A percentile compares a stretch with the other conserved stretches of the same genome.
Evolutionary conservation across 2,329 filamentous ascomycete species (phyloP).

Genomic region (Chaetomiaceae sp.): DNA sequence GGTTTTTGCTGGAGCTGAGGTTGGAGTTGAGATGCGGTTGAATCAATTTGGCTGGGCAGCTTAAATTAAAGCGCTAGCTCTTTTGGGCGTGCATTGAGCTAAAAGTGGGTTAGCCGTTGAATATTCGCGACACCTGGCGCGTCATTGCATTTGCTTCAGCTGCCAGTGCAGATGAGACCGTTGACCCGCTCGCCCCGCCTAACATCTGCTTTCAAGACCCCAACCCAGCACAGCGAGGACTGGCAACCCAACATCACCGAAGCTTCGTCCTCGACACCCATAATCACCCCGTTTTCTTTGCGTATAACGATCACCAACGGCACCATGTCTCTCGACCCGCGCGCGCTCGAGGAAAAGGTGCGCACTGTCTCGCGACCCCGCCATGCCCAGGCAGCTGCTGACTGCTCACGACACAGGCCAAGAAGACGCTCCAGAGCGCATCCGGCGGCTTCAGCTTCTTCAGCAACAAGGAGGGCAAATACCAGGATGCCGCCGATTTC

Average conservation of each 20-base stretch:
- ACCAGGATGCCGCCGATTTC: slow-evolving; percentile 80
- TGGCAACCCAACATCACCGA: neutral
- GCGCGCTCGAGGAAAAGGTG: slow-evolving; percentile 28
- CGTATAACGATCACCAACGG: neutral
- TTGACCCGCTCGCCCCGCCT: slow-evolving; percentile 12
- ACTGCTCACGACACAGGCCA: slow-evolving; percentile 58
- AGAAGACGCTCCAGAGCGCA: slow-evolving; percentile 73
- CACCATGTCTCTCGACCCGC: slow-evolving; percentile 28
- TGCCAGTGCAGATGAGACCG: slow-evolving; percentile 7
- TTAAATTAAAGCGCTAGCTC: too few relatives aligned
- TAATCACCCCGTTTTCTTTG: neutral
- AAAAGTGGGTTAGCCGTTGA: too few relatives aligned
- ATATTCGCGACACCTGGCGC: slow-evolving; percentile 11
- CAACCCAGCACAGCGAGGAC: neutral
- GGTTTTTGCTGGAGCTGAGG: neutral
- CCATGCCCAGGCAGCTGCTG: slow-evolving; percentile 13
- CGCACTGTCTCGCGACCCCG: slow-evolving; percentile 5
- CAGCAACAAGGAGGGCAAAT: slow-evolving; percentile 80
- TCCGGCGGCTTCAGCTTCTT: slow-evolving; percentile 84
- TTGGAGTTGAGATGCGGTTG: neutral
- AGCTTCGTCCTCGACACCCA: neutral
- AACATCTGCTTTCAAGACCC: neutral
- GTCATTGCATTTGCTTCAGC: slow-evolving; percentile 17
- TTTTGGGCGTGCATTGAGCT: too few relatives aligned
- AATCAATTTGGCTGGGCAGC: too few relatives aligned